Base-by-base conservation (phyloP, 352 stramenopile species). In the Phytopythium delawarense region DNA sequence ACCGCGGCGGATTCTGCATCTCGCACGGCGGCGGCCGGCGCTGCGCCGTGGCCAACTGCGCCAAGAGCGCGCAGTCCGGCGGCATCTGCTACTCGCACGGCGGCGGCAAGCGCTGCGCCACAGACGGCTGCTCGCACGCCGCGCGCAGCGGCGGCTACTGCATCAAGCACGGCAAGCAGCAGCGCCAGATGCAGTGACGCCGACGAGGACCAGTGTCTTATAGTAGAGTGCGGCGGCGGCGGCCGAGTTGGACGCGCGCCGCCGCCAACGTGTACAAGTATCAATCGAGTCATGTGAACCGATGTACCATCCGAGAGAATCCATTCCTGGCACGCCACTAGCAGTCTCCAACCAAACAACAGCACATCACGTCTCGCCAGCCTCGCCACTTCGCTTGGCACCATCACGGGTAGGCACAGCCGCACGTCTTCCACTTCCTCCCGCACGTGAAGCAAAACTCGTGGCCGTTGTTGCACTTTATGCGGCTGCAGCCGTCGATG, bases 61-160 rank as follows among this genome's bases (percentile, higher is more conserved):
- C 74, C 58, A 94, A 93, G 70, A 89, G 75, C 54, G 86, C 86
- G 11, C 86, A 93, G 69, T 90, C 83, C 16, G 84, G 84, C 25
- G 86, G 86, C 39, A 86, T 91, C 45, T 94, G 86, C 77, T 92
- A 93, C 76, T 87, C 81, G 35, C 86, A 94, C 62, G 86, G 86
- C 56, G 86, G 86, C 7, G 86, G 86, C 65, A 94, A 94, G 64
- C 86, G 86, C 39, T 94, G 86, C 58, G 80, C 77, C 20, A 86
- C 81, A 2, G 72, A 83, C 51, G 79, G 81, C 45, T 94, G 86
- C 70, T 87, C 76, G 16, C 84, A 94, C 61, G 84, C 84, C 2
- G 86, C 86, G 32, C 84, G 84, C n/a, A 88, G 77, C 34, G 81
- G 84, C 13, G 86, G 86, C 65, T 92, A 80, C 52, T 94, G 86